Percentiles rank a stretch among this genome's conserved stretches.
Evolutionary conservation across 495 filamentous ascomycete species (phyloP).

Genomic region (Penicillium malachiteum): DNA sequence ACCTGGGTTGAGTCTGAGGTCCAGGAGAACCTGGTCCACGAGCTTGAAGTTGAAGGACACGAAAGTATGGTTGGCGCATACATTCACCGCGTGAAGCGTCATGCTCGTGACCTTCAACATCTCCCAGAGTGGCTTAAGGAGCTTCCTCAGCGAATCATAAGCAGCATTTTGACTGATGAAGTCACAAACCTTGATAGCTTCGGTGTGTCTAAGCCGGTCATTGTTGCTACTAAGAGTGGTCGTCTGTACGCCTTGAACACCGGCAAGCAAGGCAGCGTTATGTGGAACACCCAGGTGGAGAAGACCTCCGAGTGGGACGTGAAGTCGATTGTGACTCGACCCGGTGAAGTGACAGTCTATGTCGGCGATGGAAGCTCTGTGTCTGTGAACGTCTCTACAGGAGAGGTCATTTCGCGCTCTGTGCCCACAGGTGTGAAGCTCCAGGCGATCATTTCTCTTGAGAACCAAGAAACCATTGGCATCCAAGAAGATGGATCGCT

Average conservation of each 20-base stretch:
- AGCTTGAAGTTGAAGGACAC: constrained; percentile 83
- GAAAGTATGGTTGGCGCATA: constrained; percentile 77
- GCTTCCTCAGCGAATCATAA: constrained; percentile 64
- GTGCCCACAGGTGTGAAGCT: constrained; percentile 24
- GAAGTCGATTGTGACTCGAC: constrained; percentile 61
- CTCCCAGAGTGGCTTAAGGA: constrained; percentile 71
- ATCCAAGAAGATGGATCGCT: constrained; percentile 39
- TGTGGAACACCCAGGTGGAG: constrained; percentile 67
- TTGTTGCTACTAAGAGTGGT: constrained; percentile 79
- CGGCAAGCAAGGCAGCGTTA: constrained; percentile 69
- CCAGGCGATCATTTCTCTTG: constrained; percentile 32
- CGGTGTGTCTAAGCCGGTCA: constrained; percentile 78
- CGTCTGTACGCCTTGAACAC: constrained; percentile 76
- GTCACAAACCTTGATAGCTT: constrained; percentile 72
- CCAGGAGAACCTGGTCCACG: constrained; percentile 69
- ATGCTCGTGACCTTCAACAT: constrained; percentile 73
- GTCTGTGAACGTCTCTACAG: constrained; percentile 56
- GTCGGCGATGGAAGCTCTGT: constrained; percentile 57
- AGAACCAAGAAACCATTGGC: constrained; percentile 27
- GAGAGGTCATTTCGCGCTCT: constrained; percentile 48
- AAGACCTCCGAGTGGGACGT: constrained; percentile 65
- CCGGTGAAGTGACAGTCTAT: constrained; percentile 58
- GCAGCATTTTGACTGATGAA: constrained; percentile 62
- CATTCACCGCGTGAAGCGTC: constrained; percentile 80
- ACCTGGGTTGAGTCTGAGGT: constrained; percentile 71